Base-by-base conservation (phyloP, 2,329 filamentous ascomycete species). In the Ophiosphaerella narmari region DNA sequence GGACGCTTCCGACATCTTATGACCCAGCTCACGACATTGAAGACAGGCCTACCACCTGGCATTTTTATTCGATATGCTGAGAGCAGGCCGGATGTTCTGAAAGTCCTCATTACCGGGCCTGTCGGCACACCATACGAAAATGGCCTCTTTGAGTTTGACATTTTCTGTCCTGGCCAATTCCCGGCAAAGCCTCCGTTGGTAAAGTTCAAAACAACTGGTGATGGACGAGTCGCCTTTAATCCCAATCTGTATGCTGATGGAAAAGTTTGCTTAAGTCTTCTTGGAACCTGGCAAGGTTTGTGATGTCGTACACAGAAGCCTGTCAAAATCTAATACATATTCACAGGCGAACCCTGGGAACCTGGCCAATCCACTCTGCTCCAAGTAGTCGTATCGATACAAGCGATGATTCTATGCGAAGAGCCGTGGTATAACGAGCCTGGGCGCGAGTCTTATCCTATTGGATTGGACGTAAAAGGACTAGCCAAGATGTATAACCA, bases 361-460 rank as follows among this genome's bases (percentile, higher is more conserved):
- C 69, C 75, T 2, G 60, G 66, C 8, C 68, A 73, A 32, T 82
- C 80, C 5, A 82, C 80, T 3, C 65, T 83, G 2, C 68, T 82
- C 4, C 80, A 82, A 54, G 66, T 83, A 5, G 69, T 82, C 9
- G 75, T 84, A n/a, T 82, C 78, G 24, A 80, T 85, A 43, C 82
- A 85, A 58, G 74, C 76, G 26, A 82, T 85, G 81, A 78, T 85
- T 16, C 75, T 85, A 40, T 81, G 77, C 54, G 77, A 78, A 13
- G 58, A 81, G 41, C 82, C 82, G 1, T 80, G 72, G 62, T 79
- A 76, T 71, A 85, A 84, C 60, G 81, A 85, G 62, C 82, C 82
- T 0, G 77, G 75, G 2, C 43, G 55, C 11, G 63, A 68, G 11
- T 72, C 18, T 21, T 29, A 29, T 38, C 24, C 7, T 53, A 54